A percentile compares a stretch with the other conserved stretches of the same genome.
These are phyloP conservation scores for Suillus bovinus DNA, from an alignment of 768 basidiomycete species.

Conservation along the genomic window DNA sequence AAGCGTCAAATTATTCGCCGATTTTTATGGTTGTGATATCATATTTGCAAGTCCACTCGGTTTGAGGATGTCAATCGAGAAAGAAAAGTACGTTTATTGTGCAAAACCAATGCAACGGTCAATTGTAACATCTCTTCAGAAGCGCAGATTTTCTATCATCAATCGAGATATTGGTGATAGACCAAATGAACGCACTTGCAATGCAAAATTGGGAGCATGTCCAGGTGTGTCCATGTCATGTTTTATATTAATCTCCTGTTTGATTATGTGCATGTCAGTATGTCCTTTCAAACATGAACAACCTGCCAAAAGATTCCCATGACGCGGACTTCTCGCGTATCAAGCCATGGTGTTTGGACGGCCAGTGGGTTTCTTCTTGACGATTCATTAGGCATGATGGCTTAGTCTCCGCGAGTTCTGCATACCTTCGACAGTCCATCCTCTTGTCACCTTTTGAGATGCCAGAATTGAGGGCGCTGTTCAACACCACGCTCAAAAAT, in stretches of 20 bases:
- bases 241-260: not conserved
- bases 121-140: slow-evolving; percentile 38
- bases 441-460: slow-evolving; percentile 87
- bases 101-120: not conserved
- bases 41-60: slow-evolving; percentile 94
- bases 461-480: slow-evolving; percentile 82
- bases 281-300: slow-evolving; percentile 81
- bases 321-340: slow-evolving; percentile 95
- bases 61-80: slow-evolving; percentile 88
- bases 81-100: slow-evolving; percentile 72
- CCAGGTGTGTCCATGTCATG: slow-evolving; percentile 53
- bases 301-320: slow-evolving; percentile 89
- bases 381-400: not conserved
- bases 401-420: slow-evolving; percentile 50
- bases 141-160: slow-evolving; percentile 91
- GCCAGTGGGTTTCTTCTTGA: slow-evolving; percentile 62
- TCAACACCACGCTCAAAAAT: slow-evolving; percentile 74
- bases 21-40: slow-evolving; percentile 89
- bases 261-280: slow-evolving; percentile 50
- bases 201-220: slow-evolving; percentile 99
- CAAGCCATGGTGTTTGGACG: slow-evolving; percentile 97
- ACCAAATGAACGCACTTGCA: slow-evolving; percentile 87
- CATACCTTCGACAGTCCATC: slow-evolving; percentile 87
- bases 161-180: slow-evolving; percentile 87
- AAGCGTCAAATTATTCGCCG: slow-evolving; percentile 87